Evolutionary conservation across 306 rosid genomes (phyloP), one percentile per base, ranked within the genome.

Genomic region (Sophora flavescens): DNA sequence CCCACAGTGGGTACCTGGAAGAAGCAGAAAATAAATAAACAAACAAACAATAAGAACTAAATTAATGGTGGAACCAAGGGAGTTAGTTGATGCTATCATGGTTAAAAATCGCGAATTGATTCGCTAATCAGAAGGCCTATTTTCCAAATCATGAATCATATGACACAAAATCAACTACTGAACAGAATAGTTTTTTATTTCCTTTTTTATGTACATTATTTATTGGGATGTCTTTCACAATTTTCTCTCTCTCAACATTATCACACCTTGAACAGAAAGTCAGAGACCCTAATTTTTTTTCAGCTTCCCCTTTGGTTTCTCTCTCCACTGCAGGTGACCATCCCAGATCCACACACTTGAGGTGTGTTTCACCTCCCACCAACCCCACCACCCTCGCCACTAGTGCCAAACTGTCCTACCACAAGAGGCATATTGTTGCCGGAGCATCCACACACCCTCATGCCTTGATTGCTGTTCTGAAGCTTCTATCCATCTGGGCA

Each of bases 1-100:
- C 91, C 84, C 73, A 81, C 41, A 22, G 97, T 87, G 13, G 99
- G 99, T 47, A 95, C 90, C 99, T 95, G 86, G 72, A 65, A 70
- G 58, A 57, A 48, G 41, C 58, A 53, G 66, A 28, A 62, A 51
- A 78, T 60, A 57, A 36, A 74, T 60, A 64, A 82, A 71, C 2
- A 76, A 77, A 79, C 3, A 50, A 58, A 52, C 14, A 33, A 83
- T 59, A 63, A 84, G 74, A 51, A 52, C 56, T 79, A 11, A 62
- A n/a, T 14, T 75, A 74, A 61, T 68, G 72, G 70, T 75, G 59
- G 35, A 60, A 17, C 22, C 15, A 66, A 64, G 38, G 70, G 52
- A 84, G 41, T 35, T 45, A 15, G 57, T 45, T 58, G 32, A 69
- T 8, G 35, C 54, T 53, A 45, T 11, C 48, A 42, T 42, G 48